phyloP scores from a whole-genome alignment of 768 basidiomycete species.

The Roridomyces roridus region DNA sequence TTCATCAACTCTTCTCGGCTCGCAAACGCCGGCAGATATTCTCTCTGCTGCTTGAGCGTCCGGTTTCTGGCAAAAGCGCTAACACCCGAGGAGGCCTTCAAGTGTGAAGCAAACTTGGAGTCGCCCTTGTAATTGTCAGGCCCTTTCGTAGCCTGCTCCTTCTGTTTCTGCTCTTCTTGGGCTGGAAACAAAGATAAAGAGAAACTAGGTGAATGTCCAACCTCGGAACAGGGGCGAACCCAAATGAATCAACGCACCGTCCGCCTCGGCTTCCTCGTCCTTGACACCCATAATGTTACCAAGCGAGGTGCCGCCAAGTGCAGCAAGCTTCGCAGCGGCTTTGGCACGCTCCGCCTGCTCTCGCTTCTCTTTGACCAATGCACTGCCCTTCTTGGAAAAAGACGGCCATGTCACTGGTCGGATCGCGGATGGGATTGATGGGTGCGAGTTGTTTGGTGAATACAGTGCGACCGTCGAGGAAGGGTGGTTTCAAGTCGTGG shows the following conservation, averaged over 20 bases:
- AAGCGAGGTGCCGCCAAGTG: slow-evolving; percentile 89
- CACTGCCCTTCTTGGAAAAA: slow-evolving; percentile 98
- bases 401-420: slow-evolving; percentile 92
- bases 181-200: slow-evolving; percentile 52
- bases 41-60: slow-evolving; percentile 93
- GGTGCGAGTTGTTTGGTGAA: slow-evolving; percentile 98
- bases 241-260: slow-evolving; percentile 63
- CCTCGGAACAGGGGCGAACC: slow-evolving; percentile 47
- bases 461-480: slow-evolving; percentile 94
- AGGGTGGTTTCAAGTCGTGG: slow-evolving; percentile 96
- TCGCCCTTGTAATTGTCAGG: slow-evolving; percentile 87
- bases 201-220: slow-evolving; percentile 81
- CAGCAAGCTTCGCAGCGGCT: slow-evolving; percentile 94
- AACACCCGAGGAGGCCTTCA: slow-evolving; percentile 79
- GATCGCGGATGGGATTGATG: slow-evolving; percentile 94
- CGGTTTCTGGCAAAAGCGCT: slow-evolving; percentile 82
- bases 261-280: slow-evolving; percentile 92
- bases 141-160: slow-evolving; percentile 55
- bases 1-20: slow-evolving; percentile 92
- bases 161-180: slow-evolving; percentile 55
- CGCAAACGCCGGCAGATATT: slow-evolving; percentile 97
- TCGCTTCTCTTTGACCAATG: slow-evolving; percentile 92
- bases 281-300: slow-evolving; percentile 98
- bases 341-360: slow-evolving; percentile 97
- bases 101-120: slow-evolving; percentile 95